These are phyloP conservation scores for Leccinellum luteum DNA, from an alignment of 768 basidiomycete species.

Conservation along the genomic window DNA sequence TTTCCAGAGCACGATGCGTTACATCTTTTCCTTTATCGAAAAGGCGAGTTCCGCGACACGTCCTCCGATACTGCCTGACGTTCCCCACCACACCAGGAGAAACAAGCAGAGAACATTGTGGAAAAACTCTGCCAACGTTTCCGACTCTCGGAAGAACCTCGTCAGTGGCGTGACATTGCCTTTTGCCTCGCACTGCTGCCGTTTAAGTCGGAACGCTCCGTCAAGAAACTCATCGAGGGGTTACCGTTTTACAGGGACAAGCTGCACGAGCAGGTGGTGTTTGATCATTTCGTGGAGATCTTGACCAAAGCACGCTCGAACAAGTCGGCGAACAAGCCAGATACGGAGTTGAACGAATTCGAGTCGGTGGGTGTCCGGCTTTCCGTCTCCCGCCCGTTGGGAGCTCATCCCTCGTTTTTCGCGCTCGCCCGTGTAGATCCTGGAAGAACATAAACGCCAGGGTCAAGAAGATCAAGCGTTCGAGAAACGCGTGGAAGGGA, in stretches of 20 bases:
- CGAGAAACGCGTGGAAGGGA: conserved; percentile 80
- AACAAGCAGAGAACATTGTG: conserved; percentile 95
- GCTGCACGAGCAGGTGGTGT: conserved; percentile 84
- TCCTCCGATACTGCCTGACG: background rate
- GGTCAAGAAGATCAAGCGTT: conserved; percentile 91
- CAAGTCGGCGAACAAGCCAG: conserved; percentile 90
- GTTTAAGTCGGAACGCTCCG: conserved; percentile 94
- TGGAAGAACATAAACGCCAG: conserved; percentile 78
- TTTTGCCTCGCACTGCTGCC: conserved; percentile 92
- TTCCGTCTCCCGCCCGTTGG: no score
- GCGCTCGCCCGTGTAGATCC: conserved; percentile 49
- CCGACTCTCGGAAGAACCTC: conserved; percentile 78
- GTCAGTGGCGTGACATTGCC: conserved; percentile 98
- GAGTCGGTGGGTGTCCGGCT: conserved; percentile 55
- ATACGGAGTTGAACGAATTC: conserved; percentile 92
- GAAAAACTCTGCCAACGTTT: conserved; percentile 98
- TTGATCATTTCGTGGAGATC: conserved; percentile 81
- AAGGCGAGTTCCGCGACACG: conserved; percentile 53
- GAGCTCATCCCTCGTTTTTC: background rate
- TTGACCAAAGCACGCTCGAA: conserved; percentile 88
- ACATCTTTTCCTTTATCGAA: conserved; percentile 96
- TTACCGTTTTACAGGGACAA: conserved; percentile 95
- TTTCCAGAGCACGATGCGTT: conserved; percentile 91
- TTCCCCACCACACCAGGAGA: conserved; percentile 60
- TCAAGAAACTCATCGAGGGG: conserved; percentile 94